Conservation (phyloP, 495 filamentous ascomycete genomes). For the Aspergillus taichungensis region DNA sequence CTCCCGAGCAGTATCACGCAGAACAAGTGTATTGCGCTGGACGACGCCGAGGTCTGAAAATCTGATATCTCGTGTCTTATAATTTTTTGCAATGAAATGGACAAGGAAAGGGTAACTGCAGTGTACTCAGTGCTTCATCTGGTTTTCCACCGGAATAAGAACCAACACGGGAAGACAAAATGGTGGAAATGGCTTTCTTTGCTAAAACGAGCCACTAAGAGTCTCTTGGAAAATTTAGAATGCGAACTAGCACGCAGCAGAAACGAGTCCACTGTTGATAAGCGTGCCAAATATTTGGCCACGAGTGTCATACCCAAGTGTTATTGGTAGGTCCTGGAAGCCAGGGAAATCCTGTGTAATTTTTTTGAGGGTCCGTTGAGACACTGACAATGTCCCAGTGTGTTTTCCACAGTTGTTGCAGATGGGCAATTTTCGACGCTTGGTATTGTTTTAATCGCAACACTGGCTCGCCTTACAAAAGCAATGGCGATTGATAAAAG, state of each 20-base stretch:
- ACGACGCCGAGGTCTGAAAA: too few species aligned
- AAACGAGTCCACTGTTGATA: neutral
- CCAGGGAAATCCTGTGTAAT: neutral
- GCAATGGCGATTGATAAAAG: conserved; percentile 28
- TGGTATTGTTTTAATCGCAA: conserved; percentile 65
- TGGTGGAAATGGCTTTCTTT: conserved; percentile 68
- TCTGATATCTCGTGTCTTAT: too few species aligned
- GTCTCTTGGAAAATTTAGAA: conserved; percentile 39
- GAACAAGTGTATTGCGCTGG: too few species aligned
- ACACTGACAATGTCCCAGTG: conserved; percentile 22
- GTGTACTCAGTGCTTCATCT: conserved; percentile 44
- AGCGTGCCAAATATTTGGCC: conserved; percentile 23
- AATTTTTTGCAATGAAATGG: conserved; percentile 12
- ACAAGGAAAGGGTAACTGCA: conserved; percentile 20
- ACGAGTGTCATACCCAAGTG: conserved; percentile 30
- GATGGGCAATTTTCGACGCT: conserved; percentile 69
- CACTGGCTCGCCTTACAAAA: conserved; percentile 50
- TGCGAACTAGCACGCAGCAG: neutral
- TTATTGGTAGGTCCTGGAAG: conserved; percentile 31
- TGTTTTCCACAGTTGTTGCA: conserved; percentile 61
- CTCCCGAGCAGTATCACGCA: too few species aligned
- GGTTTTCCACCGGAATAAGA: conserved; percentile 70
- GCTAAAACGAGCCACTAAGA: conserved; percentile 51
- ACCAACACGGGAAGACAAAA: conserved; percentile 61
- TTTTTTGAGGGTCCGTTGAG: neutral